A percentile compares a stretch with the other conserved stretches of the same genome.
Conservation (phyloP, 129 eudicot genomes). For the Sambucus nigra region DNA sequence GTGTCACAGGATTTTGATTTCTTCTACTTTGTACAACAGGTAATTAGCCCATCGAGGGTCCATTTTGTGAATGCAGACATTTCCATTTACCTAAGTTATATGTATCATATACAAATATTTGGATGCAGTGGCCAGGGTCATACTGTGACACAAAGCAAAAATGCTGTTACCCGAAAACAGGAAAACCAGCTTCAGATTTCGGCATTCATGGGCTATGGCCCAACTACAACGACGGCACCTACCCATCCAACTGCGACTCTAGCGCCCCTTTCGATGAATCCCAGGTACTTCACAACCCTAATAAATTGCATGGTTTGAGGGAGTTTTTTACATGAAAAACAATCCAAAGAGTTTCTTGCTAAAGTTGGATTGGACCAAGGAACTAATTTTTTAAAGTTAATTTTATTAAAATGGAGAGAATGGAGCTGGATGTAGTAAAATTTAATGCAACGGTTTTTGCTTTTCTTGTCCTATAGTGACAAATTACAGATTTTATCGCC, state of each 20-base stretch:
- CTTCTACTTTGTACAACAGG: slow-evolving; percentile 87
- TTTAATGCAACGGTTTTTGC: no score
- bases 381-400: no score
- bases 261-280: slow-evolving; percentile 50
- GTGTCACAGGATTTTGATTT: slow-evolving; percentile 52
- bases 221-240: slow-evolving; percentile 52
- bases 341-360: no score
- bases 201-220: slow-evolving; percentile 95
- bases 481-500: no score
- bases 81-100: not conserved
- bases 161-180: slow-evolving; percentile 67
- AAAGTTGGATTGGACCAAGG: no score
- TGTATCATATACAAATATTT: not conserved
- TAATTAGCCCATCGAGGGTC: not conserved
- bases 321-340: no score
- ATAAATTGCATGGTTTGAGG: no score
- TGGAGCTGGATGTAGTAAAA: no score
- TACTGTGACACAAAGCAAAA: slow-evolving; percentile 58
- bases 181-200: slow-evolving; percentile 63
- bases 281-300: slow-evolving; percentile 33
- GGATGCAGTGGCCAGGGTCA: slow-evolving; percentile 68
- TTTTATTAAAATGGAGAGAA: no score
- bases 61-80: not conserved
- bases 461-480: no score
- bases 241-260: slow-evolving; percentile 63